These are phyloP conservation scores for Plasmodium cynomolgi DNA, from an alignment of 169 alveolate species.

Conservation along the genomic window DNA sequence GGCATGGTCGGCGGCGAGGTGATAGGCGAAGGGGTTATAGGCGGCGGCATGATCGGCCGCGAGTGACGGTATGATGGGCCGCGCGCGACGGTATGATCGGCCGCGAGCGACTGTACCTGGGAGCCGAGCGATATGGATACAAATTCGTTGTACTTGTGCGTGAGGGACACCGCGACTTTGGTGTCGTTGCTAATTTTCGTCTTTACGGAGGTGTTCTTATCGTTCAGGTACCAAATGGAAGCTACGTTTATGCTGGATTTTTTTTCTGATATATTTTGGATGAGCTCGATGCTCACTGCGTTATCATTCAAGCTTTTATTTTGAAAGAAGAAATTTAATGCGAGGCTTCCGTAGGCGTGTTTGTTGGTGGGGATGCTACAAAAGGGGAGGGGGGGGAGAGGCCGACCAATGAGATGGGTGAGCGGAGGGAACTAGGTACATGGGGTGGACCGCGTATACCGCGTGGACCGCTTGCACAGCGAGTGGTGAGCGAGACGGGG, in stretches of 20 bases:
- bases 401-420: background rate
- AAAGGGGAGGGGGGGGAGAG: background rate
- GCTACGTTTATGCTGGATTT: slow-evolving; percentile 52
- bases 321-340: slow-evolving; percentile 42
- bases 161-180: slow-evolving; percentile 40
- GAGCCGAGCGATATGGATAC: slow-evolving; percentile 35
- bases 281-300: slow-evolving; percentile 39
- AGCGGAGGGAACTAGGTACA: background rate
- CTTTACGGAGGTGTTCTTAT: slow-evolving; percentile 34
- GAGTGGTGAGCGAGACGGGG: background rate
- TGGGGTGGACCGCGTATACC: too few relatives aligned
- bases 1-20: too few relatives aligned
- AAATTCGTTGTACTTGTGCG: slow-evolving; percentile 60
- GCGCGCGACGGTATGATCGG: too few relatives aligned
- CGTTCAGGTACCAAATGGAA: slow-evolving; percentile 50
- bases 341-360: slow-evolving; percentile 25
- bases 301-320: slow-evolving; percentile 45
- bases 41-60: too few relatives aligned
- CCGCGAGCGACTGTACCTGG: slow-evolving; percentile 4
- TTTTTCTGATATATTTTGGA: slow-evolving; percentile 28
- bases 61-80: too few relatives aligned
- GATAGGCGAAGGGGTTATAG: background rate
- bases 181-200: slow-evolving; percentile 61
- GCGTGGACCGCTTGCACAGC: too few relatives aligned
- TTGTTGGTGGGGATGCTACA: slow-evolving; percentile 42